Percentiles rank a stretch among this genome's conserved stretches.
Evolutionary conservation across 257 asterid species (phyloP).

Genomic region (Linaria vulgaris): DNA sequence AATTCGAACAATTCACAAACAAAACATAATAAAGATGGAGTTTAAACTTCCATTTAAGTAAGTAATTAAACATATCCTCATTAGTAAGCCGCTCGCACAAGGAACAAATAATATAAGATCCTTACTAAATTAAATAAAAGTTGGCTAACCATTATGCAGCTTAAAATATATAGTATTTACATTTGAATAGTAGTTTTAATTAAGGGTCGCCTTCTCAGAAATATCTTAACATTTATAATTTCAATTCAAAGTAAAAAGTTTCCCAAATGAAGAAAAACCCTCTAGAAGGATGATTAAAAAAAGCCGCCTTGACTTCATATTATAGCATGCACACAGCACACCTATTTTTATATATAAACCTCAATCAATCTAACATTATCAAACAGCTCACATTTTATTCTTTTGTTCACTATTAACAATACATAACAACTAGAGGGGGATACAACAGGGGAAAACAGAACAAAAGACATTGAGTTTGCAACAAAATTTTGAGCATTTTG

Average conservation of each 20-base stretch:
- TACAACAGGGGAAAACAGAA: too few relatives aligned
- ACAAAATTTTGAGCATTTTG: too few relatives aligned
- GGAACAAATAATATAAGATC: too few relatives aligned
- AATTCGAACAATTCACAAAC: too few relatives aligned
- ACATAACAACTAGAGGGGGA: background rate
- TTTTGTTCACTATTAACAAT: background rate
- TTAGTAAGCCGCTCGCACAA: too few relatives aligned
- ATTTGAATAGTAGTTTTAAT: background rate
- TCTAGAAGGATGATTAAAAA: background rate
- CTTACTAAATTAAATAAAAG: too few relatives aligned
- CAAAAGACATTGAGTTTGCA: too few relatives aligned
- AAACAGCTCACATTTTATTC: background rate
- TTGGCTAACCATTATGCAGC: background rate
- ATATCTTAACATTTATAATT: background rate
- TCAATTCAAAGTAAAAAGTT: background rate
- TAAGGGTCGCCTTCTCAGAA: background rate
- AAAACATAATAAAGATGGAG: too few relatives aligned
- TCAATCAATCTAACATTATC: background rate
- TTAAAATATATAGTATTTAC: background rate
- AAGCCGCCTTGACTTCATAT: slow-evolving; percentile 1
- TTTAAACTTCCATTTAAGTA: too few relatives aligned
- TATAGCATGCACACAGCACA: background rate
- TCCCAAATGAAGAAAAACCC: background rate
- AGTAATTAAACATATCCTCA: too few relatives aligned
- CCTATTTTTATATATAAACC: slow-evolving; percentile 5